Evolutionary conservation across 1,284 basidiomycete species (phyloP), one percentile per base, ranked within the genome.

Genomic region (Boletus albobrunnescens): DNA sequence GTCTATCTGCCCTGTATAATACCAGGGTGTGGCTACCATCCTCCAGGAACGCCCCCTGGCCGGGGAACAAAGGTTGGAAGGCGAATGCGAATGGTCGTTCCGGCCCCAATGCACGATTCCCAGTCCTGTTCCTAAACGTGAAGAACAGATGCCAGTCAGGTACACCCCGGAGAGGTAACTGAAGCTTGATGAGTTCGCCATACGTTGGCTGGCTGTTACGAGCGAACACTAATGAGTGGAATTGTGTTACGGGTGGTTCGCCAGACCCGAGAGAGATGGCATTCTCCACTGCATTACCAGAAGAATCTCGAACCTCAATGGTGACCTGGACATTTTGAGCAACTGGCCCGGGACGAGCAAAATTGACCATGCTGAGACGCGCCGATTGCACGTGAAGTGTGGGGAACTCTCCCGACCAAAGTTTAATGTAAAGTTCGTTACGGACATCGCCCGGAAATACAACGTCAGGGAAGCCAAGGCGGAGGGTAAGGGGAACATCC

Each of bases 401-500:
- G 2, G 75, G 71, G 61, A 95, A 96, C 53, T 90, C 85, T 22
- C 89, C 94, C 42, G 84, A 86, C 91, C 91, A 94, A 1, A 96
- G 77, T 63, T 94, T 96, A 73, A 97, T 79, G 67, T 97, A 98
- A 8, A 96, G 77, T 59, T 98, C 94, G 61, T 97, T 97, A 17
- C 94, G 82, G n/a, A 81, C 71, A 54, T 93, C 88, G 8, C 90
- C 92, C 1, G 94, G 94, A 61, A 94, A 94, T 9, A 96, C 94
- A 2, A 96, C 93, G 58, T 98, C 95, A 0, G 94, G 91, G 63
- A 99, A 99, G 23, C 94, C 93, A n/a, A 99, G 82, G 6, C 93
- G 86, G 16, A 88, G 73, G 1, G 93, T 94, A 31, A 86, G 76
- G 0, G 93, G 87, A 6, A 82, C 80, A 54, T 89, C 90, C 49